Conservation (phyloP, 1,139 yeast genomes). For the Komagataea norvegica region DNA sequence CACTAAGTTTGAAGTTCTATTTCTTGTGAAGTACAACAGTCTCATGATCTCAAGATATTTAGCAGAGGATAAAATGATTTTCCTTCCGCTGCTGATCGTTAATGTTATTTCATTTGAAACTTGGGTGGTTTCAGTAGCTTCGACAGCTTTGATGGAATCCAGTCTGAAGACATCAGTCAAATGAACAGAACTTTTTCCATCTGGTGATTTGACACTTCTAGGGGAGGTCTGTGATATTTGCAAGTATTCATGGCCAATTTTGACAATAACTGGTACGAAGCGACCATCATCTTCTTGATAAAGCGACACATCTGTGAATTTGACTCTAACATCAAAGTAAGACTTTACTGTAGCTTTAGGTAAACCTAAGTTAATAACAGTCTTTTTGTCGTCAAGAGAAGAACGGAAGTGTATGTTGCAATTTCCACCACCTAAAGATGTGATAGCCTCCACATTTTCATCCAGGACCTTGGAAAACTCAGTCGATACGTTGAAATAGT, state of each 20-base stretch:
- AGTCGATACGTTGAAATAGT: conserved; percentile 60
- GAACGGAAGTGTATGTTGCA: conserved; percentile 33
- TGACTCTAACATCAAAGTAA: conserved; percentile 53
- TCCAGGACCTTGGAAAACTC: conserved; percentile 35
- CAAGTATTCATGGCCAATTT: conserved; percentile 66
- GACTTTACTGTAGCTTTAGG: conserved; percentile 35
- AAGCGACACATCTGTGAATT: conserved; percentile 52
- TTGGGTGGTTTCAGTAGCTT: conserved; percentile 47
- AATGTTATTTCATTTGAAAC: conserved; percentile 55
- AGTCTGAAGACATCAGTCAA: conserved; percentile 52
- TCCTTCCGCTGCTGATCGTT: conserved; percentile 41
- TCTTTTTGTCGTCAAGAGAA: conserved; percentile 45
- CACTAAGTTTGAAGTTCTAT: conserved; percentile 23
- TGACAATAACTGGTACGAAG: conserved; percentile 53
- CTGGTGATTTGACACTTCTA: conserved; percentile 33
- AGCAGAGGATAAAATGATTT: conserved; percentile 50
- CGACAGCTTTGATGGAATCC: conserved; percentile 47
- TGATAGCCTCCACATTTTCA: conserved; percentile 24
- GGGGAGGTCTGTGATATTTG: conserved; percentile 47
- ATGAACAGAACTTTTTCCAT: conserved; percentile 34
- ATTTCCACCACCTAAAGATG: too few species aligned
- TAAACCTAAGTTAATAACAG: conserved; percentile 48
- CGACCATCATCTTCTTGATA: conserved; percentile 40
- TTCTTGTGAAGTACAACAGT: conserved; percentile 57
- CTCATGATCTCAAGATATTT: conserved; percentile 67